phyloP scores from a whole-genome alignment of 495 filamentous ascomycete genomes.

The Penicillium flavigenum region DNA sequence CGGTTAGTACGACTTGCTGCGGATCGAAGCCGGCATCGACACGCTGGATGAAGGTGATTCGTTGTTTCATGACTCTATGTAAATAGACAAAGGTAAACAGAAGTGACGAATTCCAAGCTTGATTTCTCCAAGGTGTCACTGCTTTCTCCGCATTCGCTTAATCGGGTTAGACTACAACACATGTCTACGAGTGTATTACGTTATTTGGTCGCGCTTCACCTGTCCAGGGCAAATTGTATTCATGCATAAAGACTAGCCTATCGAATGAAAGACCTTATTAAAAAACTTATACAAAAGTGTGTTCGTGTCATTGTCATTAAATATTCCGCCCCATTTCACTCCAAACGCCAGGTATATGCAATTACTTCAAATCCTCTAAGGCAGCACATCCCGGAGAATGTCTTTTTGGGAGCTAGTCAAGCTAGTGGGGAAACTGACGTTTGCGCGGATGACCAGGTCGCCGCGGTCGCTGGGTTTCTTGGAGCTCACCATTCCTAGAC shows the following conservation, averaged over 20 bases:
- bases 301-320: constrained; percentile 18
- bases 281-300: neutral
- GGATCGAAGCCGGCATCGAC: constrained; percentile 60
- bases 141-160: constrained; percentile 29
- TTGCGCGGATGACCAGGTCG: constrained; percentile 84
- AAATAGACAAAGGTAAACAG: constrained; percentile 2
- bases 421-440: constrained; percentile 82
- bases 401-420: constrained; percentile 75
- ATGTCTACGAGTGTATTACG: constrained; percentile 7
- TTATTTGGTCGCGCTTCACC: neutral
- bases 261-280: neutral
- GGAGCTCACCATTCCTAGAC: constrained; percentile 85
- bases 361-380: constrained; percentile 24
- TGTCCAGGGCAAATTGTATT: neutral
- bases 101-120: constrained; percentile 1
- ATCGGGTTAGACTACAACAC: constrained; percentile 19
- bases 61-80: constrained; percentile 65
- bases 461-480: constrained; percentile 83
- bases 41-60: constrained; percentile 76
- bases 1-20: constrained; percentile 53
- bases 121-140: constrained; percentile 18
- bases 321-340: constrained; percentile 21
- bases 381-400: constrained; percentile 72
- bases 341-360: constrained; percentile 37
- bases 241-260: neutral